Conservation (phyloP, 305 asterid genomes). For the Salvia sclarea region DNA sequence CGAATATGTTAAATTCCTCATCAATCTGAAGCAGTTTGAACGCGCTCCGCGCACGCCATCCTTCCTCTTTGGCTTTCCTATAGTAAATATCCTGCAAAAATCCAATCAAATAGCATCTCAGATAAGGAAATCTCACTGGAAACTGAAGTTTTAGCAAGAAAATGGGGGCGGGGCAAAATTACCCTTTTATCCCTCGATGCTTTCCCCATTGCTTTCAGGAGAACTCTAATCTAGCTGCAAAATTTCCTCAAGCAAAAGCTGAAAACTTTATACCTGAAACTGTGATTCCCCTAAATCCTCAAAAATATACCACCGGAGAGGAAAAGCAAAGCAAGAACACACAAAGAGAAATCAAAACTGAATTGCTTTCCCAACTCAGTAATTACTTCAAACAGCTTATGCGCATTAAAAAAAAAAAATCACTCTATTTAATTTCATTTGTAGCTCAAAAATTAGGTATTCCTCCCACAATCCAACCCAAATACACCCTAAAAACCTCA, state of each 20-base stretch:
- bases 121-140: not conserved
- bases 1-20: slow-evolving; percentile 85
- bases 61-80: slow-evolving; percentile 95
- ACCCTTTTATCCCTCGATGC: slow-evolving; percentile 97
- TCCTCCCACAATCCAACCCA: not conserved
- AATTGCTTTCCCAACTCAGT: slow-evolving; percentile 20
- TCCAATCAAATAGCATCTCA: slow-evolving; percentile 12
- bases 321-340: slow-evolving; percentile 9
- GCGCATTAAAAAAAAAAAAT: slow-evolving; percentile 28
- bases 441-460: not conserved
- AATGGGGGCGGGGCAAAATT: slow-evolving; percentile 1
- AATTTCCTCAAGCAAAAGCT: slow-evolving; percentile 13
- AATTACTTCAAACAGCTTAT: slow-evolving; percentile 39
- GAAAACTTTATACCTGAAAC: slow-evolving; percentile 6
- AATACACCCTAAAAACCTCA: not conserved
- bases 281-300: not conserved
- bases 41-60: slow-evolving; percentile 97
- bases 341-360: not conserved
- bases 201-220: slow-evolving; percentile 67
- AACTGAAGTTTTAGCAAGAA: not conserved
- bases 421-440: not conserved
- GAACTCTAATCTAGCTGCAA: not conserved
- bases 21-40: slow-evolving; percentile 97
- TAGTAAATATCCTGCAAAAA: slow-evolving; percentile 80
- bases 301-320: not conserved